These are phyloP conservation scores for Parafenestella ontariensis DNA, from an alignment of 2,329 filamentous ascomycete species.

Conservation along the genomic window DNA sequence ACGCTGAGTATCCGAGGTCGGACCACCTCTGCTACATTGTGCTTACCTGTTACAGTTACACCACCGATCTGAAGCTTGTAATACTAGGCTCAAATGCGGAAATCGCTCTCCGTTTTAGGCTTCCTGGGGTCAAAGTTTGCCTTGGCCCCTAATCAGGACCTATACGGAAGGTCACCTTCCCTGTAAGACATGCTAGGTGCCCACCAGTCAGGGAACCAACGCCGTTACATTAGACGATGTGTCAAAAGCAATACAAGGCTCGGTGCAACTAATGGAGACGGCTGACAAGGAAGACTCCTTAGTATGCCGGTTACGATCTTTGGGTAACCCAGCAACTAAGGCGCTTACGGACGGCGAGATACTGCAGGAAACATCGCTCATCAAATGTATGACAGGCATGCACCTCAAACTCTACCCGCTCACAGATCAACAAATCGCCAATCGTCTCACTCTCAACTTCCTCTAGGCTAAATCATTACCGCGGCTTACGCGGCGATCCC, in stretches of 20 bases:
- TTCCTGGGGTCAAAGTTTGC: conserved; percentile 9
- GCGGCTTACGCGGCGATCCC: conserved; percentile 22
- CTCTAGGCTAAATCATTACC: conserved; percentile 22
- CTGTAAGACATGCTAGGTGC: conserved; percentile 22
- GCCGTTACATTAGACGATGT: conserved; percentile 23
- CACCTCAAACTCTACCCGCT: conserved; percentile 13
- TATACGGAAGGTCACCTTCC: conserved; percentile 15
- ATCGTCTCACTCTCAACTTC: conserved; percentile 14
- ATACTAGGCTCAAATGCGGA: conserved; percentile 22
- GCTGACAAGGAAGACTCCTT: conserved; percentile 11
- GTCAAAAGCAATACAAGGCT: conserved; percentile 19
- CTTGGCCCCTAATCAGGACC: conserved; percentile 16
- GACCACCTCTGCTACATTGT: conserved; percentile 25
- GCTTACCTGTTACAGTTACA: conserved; percentile 37
- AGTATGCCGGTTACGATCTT: conserved; percentile 1
- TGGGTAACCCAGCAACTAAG: conserved; percentile 1
- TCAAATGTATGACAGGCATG: conserved; percentile 27
- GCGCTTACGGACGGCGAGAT: conserved; percentile 9
- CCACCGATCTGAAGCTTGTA: conserved; percentile 29
- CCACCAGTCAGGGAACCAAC: conserved; percentile 20
- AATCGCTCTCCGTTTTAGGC: conserved; percentile 29
- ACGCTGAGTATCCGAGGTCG: conserved; percentile 28
- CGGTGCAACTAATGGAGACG: conserved; percentile 15
- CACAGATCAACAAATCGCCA: conserved; percentile 22
- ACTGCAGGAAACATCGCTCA: conserved; percentile 10